These are phyloP conservation scores for Botrytis hyacinthi DNA, from an alignment of 2,329 filamentous ascomycete species.

Conservation along the genomic window DNA sequence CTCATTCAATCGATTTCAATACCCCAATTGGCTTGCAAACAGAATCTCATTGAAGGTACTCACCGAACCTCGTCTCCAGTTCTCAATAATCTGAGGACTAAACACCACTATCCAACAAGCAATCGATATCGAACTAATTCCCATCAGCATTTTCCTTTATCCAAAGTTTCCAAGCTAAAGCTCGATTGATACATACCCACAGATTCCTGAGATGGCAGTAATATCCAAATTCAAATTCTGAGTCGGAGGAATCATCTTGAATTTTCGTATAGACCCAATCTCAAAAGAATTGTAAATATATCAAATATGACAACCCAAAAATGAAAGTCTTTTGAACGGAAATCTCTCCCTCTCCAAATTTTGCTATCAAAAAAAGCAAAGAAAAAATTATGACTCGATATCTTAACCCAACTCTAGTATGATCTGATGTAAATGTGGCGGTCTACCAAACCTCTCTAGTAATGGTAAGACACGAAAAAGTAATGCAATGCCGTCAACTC, in stretches of 20 bases:
- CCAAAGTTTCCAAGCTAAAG: not conserved
- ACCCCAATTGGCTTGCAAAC: not conserved
- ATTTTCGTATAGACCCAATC: not conserved
- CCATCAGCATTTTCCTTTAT: slow-evolving; percentile 20
- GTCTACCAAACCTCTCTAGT: slow-evolving; percentile 1
- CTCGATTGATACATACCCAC: slow-evolving; percentile 56
- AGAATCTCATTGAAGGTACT: not conserved
- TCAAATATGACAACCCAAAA: not conserved
- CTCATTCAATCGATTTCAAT: not conserved
- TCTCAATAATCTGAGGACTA: slow-evolving; percentile 93
- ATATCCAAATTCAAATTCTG: slow-evolving; percentile 70
- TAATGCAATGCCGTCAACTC: not conserved
- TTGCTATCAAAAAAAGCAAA: not conserved
- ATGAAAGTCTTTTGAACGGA: not conserved
- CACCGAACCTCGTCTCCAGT: slow-evolving; percentile 73
- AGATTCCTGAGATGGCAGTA: slow-evolving; percentile 88
- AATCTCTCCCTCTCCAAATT: not conserved
- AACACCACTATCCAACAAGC: slow-evolving; percentile 96
- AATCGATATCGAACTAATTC: slow-evolving; percentile 80
- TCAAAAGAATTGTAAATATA: not conserved
- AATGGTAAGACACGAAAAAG: not conserved
- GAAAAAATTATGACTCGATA: not conserved
- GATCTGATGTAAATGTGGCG: not conserved
- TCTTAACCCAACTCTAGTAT: not conserved
- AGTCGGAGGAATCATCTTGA: slow-evolving; percentile 46